A percentile compares a stretch with the other conserved stretches of the same genome.
Conservation (phyloP, 164 flowering plant species). For the Vitis riparia region DNA sequence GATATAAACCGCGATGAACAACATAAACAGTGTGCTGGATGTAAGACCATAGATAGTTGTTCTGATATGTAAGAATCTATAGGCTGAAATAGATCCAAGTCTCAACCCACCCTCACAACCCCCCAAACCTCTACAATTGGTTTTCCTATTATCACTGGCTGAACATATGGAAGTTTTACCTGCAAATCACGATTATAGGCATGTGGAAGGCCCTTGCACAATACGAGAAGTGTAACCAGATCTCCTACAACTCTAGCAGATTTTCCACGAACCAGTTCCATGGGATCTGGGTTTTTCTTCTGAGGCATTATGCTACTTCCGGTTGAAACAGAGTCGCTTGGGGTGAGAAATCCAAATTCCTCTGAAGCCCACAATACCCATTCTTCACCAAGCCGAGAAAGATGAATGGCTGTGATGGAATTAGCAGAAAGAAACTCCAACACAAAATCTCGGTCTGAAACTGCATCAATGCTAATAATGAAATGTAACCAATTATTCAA, state of each 20-base stretch:
- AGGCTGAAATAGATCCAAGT: neutral
- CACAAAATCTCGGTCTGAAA: slow-evolving; percentile 95
- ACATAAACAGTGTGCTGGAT: too few species aligned
- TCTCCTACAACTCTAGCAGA: slow-evolving; percentile 94
- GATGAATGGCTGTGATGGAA: slow-evolving; percentile 83
- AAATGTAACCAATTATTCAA: slow-evolving; percentile 13
- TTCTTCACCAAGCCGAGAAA: slow-evolving; percentile 97
- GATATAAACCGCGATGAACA: too few species aligned
- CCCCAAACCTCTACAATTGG: neutral
- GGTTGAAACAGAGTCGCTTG: slow-evolving; percentile 94
- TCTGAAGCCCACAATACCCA: slow-evolving; percentile 99
- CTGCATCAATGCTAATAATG: slow-evolving; percentile 87
- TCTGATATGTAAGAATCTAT: neutral
- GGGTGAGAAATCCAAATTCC: slow-evolving; percentile 95
- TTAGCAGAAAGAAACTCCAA: slow-evolving; percentile 89
- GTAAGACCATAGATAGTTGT: too few species aligned
- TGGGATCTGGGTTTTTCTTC: slow-evolving; percentile 99
- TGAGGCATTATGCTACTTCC: slow-evolving; percentile 99
- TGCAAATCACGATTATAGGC: slow-evolving; percentile 97
- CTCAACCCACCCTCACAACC: neutral
- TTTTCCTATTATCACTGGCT: neutral
- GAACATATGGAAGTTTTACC: slow-evolving; percentile 34
- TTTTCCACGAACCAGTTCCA: slow-evolving; percentile 99
- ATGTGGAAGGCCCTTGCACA: slow-evolving; percentile 98
- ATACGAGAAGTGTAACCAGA: slow-evolving; percentile 77